phyloP scores from a whole-genome alignment of 306 rosid species.

The Prunus dulcis region DNA sequence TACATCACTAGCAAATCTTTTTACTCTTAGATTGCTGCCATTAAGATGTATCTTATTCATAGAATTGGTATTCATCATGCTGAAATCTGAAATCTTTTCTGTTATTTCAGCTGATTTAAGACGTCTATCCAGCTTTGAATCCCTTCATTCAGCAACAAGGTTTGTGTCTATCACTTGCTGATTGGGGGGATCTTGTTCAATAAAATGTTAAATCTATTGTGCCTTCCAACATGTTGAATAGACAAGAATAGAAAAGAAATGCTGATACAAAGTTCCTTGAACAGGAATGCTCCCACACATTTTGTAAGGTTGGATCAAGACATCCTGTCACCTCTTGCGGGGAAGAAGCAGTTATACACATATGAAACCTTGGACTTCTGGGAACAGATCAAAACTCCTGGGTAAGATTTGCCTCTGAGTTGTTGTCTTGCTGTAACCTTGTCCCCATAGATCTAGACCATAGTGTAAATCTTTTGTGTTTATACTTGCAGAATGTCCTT shows the following conservation, averaged over 20 bases:
- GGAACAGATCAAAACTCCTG: conserved; percentile 99
- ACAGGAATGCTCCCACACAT: conserved; percentile 66
- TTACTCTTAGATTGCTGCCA: not conserved
- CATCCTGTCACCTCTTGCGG: conserved; percentile 92
- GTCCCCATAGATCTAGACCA: conserved; percentile 9
- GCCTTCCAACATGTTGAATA: not conserved
- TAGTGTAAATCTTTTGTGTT: conserved; percentile 9
- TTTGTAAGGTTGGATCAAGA: conserved; percentile 97
- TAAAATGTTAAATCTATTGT: not conserved
- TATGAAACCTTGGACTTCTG: conserved; percentile 83
- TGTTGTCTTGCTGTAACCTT: conserved; percentile 12
- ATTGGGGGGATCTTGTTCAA: too few species aligned
- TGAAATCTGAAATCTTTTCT: conserved; percentile 2
- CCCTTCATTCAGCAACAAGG: conserved; percentile 86
- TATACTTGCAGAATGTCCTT: conserved; percentile 79
- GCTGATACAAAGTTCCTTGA: conserved; percentile 8
- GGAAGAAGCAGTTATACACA: conserved; percentile 83
- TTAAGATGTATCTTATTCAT: not conserved
- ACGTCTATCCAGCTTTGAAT: conserved; percentile 91
- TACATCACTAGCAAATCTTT: not conserved
- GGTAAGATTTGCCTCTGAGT: conserved; percentile 37
- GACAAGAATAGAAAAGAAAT: not conserved
- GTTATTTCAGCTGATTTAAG: conserved; percentile 76
- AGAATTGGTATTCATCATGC: not conserved
- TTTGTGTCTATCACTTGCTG: not conserved